phyloP scores from a whole-genome alignment of 257 asterid genomes.

The Hygrophila difformis region DNA sequence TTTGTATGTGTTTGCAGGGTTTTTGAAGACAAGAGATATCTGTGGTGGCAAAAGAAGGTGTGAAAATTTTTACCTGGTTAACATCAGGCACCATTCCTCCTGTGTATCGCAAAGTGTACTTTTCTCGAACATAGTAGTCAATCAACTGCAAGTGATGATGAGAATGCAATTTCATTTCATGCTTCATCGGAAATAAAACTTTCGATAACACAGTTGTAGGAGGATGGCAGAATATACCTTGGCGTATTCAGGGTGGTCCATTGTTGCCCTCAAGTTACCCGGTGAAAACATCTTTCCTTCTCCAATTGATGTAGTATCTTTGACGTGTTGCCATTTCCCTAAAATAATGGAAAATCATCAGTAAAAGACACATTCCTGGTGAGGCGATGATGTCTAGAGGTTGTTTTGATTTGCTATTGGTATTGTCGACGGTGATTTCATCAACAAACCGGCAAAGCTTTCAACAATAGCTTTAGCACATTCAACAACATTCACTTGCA shows the following conservation, averaged over 20 bases:
- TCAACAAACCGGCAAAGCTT: too few relatives aligned
- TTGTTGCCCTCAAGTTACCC: constrained; percentile 63
- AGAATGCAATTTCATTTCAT: too few relatives aligned
- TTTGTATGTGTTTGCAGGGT: background rate
- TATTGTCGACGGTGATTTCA: too few relatives aligned
- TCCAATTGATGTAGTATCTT: constrained; percentile 82
- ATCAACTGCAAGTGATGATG: constrained; percentile 41
- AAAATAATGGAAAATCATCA: background rate
- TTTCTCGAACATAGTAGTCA: constrained; percentile 75
- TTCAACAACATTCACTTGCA: too few relatives aligned
- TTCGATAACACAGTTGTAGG: background rate
- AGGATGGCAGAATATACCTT: constrained; percentile 29
- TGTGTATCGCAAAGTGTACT: constrained; percentile 97
- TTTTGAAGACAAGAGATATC: background rate
- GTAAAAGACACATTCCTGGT: too few relatives aligned
- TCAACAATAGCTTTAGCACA: too few relatives aligned
- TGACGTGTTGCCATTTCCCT: constrained; percentile 98
- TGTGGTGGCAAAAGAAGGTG: background rate
- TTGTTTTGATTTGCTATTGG: too few relatives aligned
- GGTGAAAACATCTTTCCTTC: constrained; percentile 99
- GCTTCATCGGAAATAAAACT: too few relatives aligned
- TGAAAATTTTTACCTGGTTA: constrained; percentile 42
- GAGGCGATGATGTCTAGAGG: too few relatives aligned
- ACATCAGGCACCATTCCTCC: constrained; percentile 99
- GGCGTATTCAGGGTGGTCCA: constrained; percentile 49